Percentiles rank a stretch among this genome's conserved stretches.
Evolutionary conservation across 73 alveolate genomes (phyloP).

Genomic region (Paramecium tetraurelia): DNA sequence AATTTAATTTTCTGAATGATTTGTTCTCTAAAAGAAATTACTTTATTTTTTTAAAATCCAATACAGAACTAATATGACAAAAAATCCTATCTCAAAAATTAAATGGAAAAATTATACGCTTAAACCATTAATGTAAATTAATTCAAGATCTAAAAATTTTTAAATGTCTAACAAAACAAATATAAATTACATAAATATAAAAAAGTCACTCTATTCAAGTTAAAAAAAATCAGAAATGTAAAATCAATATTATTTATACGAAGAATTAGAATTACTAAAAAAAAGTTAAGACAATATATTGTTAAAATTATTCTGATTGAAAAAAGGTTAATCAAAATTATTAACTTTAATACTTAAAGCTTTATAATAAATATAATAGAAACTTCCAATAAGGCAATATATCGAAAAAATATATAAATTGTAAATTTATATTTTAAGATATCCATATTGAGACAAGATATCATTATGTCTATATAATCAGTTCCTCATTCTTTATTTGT

Average conservation of each 20-base stretch:
- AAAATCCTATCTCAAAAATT: neutral
- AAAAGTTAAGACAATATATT: neutral
- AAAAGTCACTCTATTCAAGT: neutral
- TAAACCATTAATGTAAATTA: no score
- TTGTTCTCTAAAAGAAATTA: constrained; percentile 30
- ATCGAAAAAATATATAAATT: no score
- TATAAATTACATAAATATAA: neutral
- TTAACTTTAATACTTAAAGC: no score
- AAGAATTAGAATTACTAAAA: neutral
- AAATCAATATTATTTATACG: neutral
- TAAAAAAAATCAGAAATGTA: neutral
- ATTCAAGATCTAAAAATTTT: no score
- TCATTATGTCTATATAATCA: no score
- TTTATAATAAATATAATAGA: no score
- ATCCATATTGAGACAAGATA: no score
- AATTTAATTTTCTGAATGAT: neutral
- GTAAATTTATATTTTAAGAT: no score
- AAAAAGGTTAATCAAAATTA: neutral
- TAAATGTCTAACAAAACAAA: no score
- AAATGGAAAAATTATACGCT: no score
- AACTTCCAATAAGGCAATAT: no score
- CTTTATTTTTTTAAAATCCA: neutral
- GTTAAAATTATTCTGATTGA: neutral
- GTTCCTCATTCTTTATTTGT: no score
- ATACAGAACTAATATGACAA: neutral